These are phyloP conservation scores for Phlyctochytrium planicorne DNA, from an alignment of 192 early-diverging fungal species.

Conservation along the genomic window DNA sequence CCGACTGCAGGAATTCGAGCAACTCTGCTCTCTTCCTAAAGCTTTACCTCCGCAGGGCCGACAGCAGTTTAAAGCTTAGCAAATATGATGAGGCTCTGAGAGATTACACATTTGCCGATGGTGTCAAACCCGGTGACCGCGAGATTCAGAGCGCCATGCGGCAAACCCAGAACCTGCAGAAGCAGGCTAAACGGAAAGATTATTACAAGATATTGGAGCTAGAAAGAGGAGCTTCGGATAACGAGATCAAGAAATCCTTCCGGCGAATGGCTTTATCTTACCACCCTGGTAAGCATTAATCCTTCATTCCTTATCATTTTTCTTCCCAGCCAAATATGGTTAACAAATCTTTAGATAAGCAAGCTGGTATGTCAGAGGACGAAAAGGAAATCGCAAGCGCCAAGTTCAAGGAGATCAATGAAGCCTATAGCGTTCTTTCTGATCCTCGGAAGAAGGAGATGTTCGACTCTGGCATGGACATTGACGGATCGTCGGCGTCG, in stretches of 20 bases:
- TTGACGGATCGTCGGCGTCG: constrained; percentile 66
- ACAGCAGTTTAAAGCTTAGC: constrained; percentile 69
- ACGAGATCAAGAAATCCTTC: constrained; percentile 60
- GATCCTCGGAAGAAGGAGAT: constrained; percentile 79
- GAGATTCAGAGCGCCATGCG: constrained; percentile 49
- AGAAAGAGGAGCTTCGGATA: constrained; percentile 69
- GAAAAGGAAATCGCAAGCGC: constrained; percentile 58
- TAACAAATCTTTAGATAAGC: constrained; percentile 63
- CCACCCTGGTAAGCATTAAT: constrained; percentile 61
- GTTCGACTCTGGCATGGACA: constrained; percentile 76
- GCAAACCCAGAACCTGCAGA: constrained; percentile 63
- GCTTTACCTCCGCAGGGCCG: constrained; percentile 74
- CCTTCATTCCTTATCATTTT: not conserved
- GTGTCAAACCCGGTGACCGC: constrained; percentile 60
- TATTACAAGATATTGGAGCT: constrained; percentile 93
- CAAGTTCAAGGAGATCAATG: constrained; percentile 82
- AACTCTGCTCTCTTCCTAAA: constrained; percentile 64
- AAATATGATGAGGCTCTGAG: constrained; percentile 75
- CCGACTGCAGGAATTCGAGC: constrained; percentile 35
- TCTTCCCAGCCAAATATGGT: not conserved
- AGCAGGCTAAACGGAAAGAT: constrained; percentile 85
- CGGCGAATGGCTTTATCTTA: constrained; percentile 73
- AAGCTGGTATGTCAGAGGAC: constrained; percentile 62
- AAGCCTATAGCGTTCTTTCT: constrained; percentile 76
- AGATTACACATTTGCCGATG: constrained; percentile 66